Evolutionary conservation across 2,329 filamentous ascomycete species (phyloP), one percentile per base, ranked within the genome.

Genomic region (Fusarium sp.): DNA sequence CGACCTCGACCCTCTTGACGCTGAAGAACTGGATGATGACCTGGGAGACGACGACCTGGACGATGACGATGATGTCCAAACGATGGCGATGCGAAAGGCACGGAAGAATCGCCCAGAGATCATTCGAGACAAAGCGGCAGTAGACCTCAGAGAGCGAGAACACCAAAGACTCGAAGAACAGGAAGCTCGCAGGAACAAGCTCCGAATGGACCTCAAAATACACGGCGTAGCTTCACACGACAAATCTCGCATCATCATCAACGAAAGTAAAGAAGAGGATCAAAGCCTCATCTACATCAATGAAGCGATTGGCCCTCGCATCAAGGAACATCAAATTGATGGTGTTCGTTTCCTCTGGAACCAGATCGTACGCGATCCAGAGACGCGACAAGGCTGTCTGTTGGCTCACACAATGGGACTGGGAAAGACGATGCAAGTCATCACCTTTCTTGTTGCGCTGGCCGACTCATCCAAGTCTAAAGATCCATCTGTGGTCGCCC

Each of bases 271-370:
- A 78, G 83, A 86, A 22, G 88, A 91, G 4, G 82, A 89, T 15
- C 85, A 93, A 72, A 86, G 87, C 0, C 86, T 91, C 56, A 88
- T 95, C 32, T 92, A 90, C 71, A 83, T 97, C 60, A 87, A 93
- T 74, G 81, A 87, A 0, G 81, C 88, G 9, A 94, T 96, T 64
- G 92, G 90, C 1, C 78, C 77, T 9, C 85, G 84, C 7, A 93
- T 97, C 70, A 96, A 97, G 77, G 86, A 90, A 10, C 94, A 98
- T 81, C 95, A 98, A 79, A 86, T 97, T 56, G 87, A 90, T 1
- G 95, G 95, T 2, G 90, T 98, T 22, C 91, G 92, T 12, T 98
- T 98, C 82, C 89, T 98, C 86, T 98, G 95, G 95, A 91, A 95
- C 74, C 93, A 96, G 72, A 85, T 98, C 52, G 89, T 96, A 7